Conservation (phyloP, 352 stramenopile species). For the Lagenidium sp. region DNA sequence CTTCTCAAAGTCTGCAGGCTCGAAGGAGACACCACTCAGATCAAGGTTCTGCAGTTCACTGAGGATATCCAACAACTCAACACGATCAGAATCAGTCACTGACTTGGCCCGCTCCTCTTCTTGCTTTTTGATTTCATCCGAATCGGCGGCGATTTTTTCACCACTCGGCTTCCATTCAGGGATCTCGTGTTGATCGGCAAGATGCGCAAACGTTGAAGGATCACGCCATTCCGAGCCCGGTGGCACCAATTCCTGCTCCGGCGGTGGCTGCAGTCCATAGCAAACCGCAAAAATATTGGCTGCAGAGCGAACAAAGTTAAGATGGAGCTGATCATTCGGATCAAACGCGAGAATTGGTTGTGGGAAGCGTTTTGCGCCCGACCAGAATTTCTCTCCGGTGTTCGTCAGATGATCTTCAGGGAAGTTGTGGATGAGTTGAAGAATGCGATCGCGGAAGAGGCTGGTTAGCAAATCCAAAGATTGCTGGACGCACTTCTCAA, state of each 20-base stretch:
- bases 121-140: conserved; percentile 41
- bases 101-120: conserved; percentile 28
- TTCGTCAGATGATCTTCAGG: conserved; percentile 78
- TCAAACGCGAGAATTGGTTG: conserved; percentile 57
- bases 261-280: conserved; percentile 60
- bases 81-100: conserved; percentile 48
- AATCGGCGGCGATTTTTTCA: conserved; percentile 72
- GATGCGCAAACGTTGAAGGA: conserved; percentile 46
- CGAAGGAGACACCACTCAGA: conserved; percentile 45
- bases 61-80: conserved; percentile 59
- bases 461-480: conserved; percentile 71
- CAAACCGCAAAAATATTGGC: conserved; percentile 78
- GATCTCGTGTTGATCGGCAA: conserved; percentile 28
- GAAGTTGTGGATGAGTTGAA: conserved; percentile 83
- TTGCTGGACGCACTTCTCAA: conserved; percentile 62
- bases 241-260: conserved; percentile 54
- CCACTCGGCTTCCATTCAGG: conserved; percentile 57
- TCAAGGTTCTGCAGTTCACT: conserved; percentile 57
- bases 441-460: conserved; percentile 83
- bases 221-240: conserved; percentile 82
- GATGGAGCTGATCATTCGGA: conserved; percentile 43
- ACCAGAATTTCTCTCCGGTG: conserved; percentile 80
- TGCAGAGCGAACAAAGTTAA: conserved; percentile 72
- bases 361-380: conserved; percentile 77
- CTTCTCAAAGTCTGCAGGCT: conserved; percentile 95